Evolutionary conservation across 116 monocot genomes (phyloP), one percentile per base, ranked within the genome.

Genomic region (Papilionanthe hybrid): DNA sequence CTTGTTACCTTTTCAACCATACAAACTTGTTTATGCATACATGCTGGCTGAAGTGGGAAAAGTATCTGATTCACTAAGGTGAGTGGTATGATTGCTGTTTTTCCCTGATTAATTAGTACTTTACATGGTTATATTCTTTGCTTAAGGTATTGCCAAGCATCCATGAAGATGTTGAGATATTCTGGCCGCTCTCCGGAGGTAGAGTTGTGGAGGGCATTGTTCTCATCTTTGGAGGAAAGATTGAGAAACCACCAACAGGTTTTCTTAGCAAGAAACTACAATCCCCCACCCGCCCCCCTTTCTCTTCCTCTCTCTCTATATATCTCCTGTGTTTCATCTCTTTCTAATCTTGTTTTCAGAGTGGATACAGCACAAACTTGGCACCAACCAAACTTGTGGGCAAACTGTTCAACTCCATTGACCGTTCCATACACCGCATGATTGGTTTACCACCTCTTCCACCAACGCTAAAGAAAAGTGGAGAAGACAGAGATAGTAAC

Each of bases 41-140:
- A 99, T 99, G 95, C 87, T 99, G 12, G 99, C 89, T 49, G 99
- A 99, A 85, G 86, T 95, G 72, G 99, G 99, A 41, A 99, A 89
- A 44, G 81, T 99, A 82, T 86, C 93, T 48, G 95, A 95, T 78
- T 91, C 99, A 80, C 77, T 95, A 48, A 93, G 83, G 99, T 99
- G 75, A 30, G 83, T 78, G 44, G 29, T 48, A 49, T 10, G 60
- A 37, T 66, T 81, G 11, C 72, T 71, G 37, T 55, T 79, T 56
- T 55, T 73, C 22, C 17, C 27, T 76, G 23, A 29, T 47, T 55
- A 18, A 15, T 72, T 49, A 66, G 13, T 29, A 55, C 66, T 37
- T 19, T 9, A 55, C 30, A 75, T 7, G 10, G 45, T 49, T 60
- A 20, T 60, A 56, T 84, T 0, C 53, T 53, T 45, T 60, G n/a